A percentile compares a stretch with the other conserved stretches of the same genome.
Evolutionary conservation across 495 filamentous ascomycete genomes (phyloP).

Genomic region (Entonaema liquescens): DNA sequence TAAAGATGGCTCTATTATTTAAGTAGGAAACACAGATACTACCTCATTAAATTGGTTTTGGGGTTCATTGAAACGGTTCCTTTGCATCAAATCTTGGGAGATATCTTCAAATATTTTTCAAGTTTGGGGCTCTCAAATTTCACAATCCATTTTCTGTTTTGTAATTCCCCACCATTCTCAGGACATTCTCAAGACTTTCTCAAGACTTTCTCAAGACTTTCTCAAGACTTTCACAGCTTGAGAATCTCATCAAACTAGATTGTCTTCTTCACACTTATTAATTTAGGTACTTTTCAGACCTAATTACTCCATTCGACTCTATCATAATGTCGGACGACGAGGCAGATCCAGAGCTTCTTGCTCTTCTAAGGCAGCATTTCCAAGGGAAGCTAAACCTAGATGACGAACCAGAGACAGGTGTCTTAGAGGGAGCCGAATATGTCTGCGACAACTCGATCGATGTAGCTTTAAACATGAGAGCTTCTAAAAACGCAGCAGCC

Average conservation of each 20-base stretch:
- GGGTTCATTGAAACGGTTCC: neutral
- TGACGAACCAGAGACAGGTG: conserved; percentile 75
- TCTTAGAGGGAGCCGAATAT: conserved; percentile 82
- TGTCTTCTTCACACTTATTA: conserved; percentile 4
- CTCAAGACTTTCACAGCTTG: too few relatives aligned
- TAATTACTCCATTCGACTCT: conserved; percentile 1
- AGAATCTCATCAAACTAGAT: conserved; percentile 3
- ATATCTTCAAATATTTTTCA: neutral
- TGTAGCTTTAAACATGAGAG: conserved; percentile 80
- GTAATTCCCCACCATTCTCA: conserved; percentile 1
- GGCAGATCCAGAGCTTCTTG: conserved; percentile 85
- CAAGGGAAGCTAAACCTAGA: conserved; percentile 58
- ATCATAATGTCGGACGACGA: conserved; percentile 86
- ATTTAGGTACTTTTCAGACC: conserved; percentile 7
- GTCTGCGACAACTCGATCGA: conserved; percentile 94
- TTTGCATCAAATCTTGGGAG: neutral
- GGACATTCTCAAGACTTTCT: conserved; percentile 7
- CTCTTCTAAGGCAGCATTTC: conserved; percentile 83
- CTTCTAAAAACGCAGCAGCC: conserved; percentile 81
- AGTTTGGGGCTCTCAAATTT: neutral
- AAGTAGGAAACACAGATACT: neutral
- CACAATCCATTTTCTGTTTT: neutral
- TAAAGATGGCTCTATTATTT: neutral
- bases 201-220: too few relatives aligned
- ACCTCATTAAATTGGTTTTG: neutral